Percentiles rank a stretch among this genome's conserved stretches.
These are phyloP conservation scores for Macrolepiota albuminosa DNA, from an alignment of 768 basidiomycete species.

Conservation along the genomic window DNA sequence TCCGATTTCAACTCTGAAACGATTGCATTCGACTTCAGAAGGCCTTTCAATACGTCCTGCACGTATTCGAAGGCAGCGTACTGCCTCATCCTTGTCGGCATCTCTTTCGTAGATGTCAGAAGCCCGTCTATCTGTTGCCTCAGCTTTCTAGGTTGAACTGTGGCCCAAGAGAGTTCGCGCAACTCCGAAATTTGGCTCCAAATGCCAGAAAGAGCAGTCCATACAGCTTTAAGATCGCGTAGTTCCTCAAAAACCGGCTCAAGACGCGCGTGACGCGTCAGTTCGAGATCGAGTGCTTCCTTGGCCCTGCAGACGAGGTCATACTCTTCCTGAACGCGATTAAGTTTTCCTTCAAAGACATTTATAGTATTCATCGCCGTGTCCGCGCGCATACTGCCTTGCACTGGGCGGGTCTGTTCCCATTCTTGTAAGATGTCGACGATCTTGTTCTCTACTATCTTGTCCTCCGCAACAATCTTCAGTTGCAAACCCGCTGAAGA, in stretches of 20 bases:
- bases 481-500: conserved; percentile 86
- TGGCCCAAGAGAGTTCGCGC: conserved; percentile 85
- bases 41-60: conserved; percentile 80
- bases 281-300: conserved; percentile 92
- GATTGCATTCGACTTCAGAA: conserved; percentile 86
- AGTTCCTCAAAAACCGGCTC: conserved; percentile 95
- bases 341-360: conserved; percentile 89
- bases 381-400: conserved; percentile 94
- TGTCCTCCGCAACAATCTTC: conserved; percentile 99
- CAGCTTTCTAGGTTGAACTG: conserved; percentile 90
- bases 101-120: conserved; percentile 90
- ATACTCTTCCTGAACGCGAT: conserved; percentile 88
- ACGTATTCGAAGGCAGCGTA: conserved; percentile 99
- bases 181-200: conserved; percentile 93
- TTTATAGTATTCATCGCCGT: conserved; percentile 95
- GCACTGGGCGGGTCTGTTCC: conserved; percentile 95
- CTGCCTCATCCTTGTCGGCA: conserved; percentile 98
- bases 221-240: conserved; percentile 94
- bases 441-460: conserved; percentile 95
- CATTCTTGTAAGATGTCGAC: conserved; percentile 87
- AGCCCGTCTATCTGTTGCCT: conserved; percentile 92
- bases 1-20: conserved; percentile 96
- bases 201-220: conserved; percentile 96
- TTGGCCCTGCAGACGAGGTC: conserved; percentile 95
- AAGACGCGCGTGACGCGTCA: conserved; percentile 83